These are phyloP conservation scores for Ceratocystiopsis brevicomis DNA, from an alignment of 2,329 filamentous ascomycete species.

Conservation along the genomic window DNA sequence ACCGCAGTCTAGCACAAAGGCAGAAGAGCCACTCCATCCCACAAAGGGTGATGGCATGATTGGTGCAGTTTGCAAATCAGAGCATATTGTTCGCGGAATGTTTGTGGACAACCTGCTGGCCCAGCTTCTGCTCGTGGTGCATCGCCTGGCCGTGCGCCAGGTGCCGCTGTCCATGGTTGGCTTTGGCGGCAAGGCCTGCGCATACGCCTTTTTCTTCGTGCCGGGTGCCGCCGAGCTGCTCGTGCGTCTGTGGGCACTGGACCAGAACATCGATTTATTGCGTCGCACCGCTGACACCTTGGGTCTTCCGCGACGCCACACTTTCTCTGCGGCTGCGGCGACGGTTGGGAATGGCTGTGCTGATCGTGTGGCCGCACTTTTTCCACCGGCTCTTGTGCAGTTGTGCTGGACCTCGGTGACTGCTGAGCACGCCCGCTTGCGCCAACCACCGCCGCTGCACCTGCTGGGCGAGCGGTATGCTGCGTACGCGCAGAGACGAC, in stretches of 20 bases:
- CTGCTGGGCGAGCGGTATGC: too few species aligned
- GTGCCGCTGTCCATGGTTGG: constrained; percentile 48
- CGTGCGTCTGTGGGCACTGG: constrained; percentile 58
- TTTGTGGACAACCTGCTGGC: constrained; percentile 66
- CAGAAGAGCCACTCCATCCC: constrained; percentile 23
- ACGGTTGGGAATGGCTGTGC: constrained; percentile 20
- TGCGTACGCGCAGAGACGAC: too few species aligned
- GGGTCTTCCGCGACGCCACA: constrained; percentile 33
- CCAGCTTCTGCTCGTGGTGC: constrained; percentile 73
- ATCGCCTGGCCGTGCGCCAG: constrained; percentile 68
- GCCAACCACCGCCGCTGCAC: constrained; percentile 30
- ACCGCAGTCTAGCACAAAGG: constrained; percentile 26
- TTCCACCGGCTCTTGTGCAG: constrained; percentile 45
- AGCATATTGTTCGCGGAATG: constrained; percentile 77
- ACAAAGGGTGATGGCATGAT: too few species aligned
- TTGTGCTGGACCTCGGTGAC: constrained; percentile 36
- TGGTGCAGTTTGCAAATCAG: constrained; percentile 15
- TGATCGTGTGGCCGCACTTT: constrained; percentile 41
- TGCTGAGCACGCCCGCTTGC: constrained; percentile 35
- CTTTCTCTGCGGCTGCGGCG: constrained; percentile 25
- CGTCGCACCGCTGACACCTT: constrained; percentile 54
- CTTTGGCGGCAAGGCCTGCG: constrained; percentile 78
- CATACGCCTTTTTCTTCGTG: constrained; percentile 86
- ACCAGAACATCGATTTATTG: constrained; percentile 39
- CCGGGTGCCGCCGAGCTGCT: constrained; percentile 71